phyloP scores from a whole-genome alignment of 306 rosid genomes.

The Cucumis cinereus region DNA sequence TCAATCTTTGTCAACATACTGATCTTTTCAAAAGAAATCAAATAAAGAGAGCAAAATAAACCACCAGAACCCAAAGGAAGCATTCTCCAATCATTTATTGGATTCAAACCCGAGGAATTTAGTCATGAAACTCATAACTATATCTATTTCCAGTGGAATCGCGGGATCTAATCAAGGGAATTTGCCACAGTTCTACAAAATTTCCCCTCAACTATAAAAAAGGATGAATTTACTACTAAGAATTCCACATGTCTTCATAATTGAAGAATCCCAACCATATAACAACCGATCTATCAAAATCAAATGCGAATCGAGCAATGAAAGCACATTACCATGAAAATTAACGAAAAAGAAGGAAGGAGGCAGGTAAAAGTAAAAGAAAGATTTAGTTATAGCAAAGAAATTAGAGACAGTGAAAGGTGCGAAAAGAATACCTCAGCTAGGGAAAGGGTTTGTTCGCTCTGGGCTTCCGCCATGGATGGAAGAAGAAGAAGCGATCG shows the following conservation, averaged over 20 bases:
- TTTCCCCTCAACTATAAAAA: not conserved
- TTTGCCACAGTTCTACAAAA: not conserved
- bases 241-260: not conserved
- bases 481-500: conserved; percentile 21
- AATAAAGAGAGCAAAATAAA: not conserved
- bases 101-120: not conserved
- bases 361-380: conserved; percentile 2
- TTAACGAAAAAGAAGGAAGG: not conserved
- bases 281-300: not conserved
- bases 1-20: not conserved
- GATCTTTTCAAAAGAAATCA: not conserved
- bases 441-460: conserved; percentile 35
- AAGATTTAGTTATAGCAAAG: not conserved
- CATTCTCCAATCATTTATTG: not conserved
- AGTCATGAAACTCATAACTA: not conserved
- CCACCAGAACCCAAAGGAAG: not conserved
- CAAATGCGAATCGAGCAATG: not conserved
- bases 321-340: not conserved
- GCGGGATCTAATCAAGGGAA: not conserved
- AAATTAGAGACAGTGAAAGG: not conserved
- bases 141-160: not conserved
- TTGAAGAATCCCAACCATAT: not conserved
- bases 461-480: conserved; percentile 62
- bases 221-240: not conserved
- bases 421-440: conserved; percentile 39